Evolutionary conservation across 352 stramenopile genomes (phyloP).

Genomic region (Pythium chondricola): DNA sequence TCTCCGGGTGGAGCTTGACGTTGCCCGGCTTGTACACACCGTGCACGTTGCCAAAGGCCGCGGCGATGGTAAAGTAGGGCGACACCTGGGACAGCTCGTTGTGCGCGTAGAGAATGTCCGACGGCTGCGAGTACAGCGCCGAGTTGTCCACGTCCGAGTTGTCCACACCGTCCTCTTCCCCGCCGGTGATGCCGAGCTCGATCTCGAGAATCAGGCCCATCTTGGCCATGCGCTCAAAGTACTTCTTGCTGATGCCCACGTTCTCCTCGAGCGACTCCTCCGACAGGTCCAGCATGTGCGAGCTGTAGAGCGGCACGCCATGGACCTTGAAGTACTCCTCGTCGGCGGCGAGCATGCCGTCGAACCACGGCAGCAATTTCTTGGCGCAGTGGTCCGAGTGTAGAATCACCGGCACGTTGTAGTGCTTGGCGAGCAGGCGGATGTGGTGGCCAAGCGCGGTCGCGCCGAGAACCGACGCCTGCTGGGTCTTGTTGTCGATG

Average conservation of each 20-base stretch:
- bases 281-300: slow-evolving; percentile 98
- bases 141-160: slow-evolving; percentile 94
- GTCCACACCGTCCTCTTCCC: slow-evolving; percentile 98
- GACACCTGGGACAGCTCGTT: slow-evolving; percentile 91
- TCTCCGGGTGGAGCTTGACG: slow-evolving; percentile 97
- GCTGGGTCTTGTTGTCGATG: slow-evolving; percentile 93
- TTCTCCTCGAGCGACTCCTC: slow-evolving; percentile 98
- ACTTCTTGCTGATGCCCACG: slow-evolving; percentile 95
- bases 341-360: slow-evolving; percentile 93
- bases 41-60: slow-evolving; percentile 96
- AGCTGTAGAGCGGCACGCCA: slow-evolving; percentile 95
- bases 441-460: slow-evolving; percentile 95
- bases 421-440: slow-evolving; percentile 94
- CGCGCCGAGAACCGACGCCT: slow-evolving; percentile 55
- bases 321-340: slow-evolving; percentile 95
- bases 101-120: slow-evolving; percentile 95
- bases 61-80: slow-evolving; percentile 94
- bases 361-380: slow-evolving; percentile 97
- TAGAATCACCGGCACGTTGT: slow-evolving; percentile 95
- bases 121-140: slow-evolving; percentile 90
- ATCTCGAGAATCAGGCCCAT: slow-evolving; percentile 97
- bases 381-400: slow-evolving; percentile 99
- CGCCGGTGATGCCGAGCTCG: slow-evolving; percentile 97
- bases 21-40: slow-evolving; percentile 99
- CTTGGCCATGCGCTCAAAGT: slow-evolving; percentile 97